Conservation (phyloP, 495 filamentous ascomycete genomes). For the Hamigera avellanea region DNA sequence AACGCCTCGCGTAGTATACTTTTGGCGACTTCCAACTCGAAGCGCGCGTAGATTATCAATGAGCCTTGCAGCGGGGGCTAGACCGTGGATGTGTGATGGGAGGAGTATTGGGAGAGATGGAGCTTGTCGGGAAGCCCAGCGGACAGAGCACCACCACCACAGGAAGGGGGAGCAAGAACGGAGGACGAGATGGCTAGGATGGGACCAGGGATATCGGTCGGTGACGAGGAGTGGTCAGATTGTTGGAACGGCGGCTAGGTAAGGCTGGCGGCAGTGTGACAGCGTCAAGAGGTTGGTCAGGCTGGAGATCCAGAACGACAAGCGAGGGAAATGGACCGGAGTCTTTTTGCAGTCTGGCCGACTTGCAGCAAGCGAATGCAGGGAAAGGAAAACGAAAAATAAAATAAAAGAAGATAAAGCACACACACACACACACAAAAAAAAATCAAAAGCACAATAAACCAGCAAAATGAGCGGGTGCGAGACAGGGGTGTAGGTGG, state of each 20-base stretch:
- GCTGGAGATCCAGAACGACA: slow-evolving; percentile 4
- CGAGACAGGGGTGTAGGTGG: slow-evolving; percentile 3
- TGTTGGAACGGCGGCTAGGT: slow-evolving; percentile 12
- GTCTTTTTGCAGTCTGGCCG: not conserved
- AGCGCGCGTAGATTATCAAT: slow-evolving; percentile 1
- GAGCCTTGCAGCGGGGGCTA: too few species aligned
- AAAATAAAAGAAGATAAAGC: slow-evolving; percentile 1
- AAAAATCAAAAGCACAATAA: slow-evolving; percentile 3
- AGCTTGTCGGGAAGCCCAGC: not conserved
- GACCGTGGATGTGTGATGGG: too few species aligned
- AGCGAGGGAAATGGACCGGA: slow-evolving; percentile 1
- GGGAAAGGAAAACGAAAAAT: slow-evolving; percentile 3
- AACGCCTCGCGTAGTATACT: not conserved
- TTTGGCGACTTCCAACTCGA: not conserved
- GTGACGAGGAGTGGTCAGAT: not conserved
- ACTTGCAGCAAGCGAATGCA: not conserved
- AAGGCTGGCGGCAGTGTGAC: slow-evolving; percentile 21
- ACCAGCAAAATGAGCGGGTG: slow-evolving; percentile 3
- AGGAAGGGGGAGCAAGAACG: not conserved
- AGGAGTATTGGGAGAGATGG: not conserved
- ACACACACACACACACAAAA: not conserved
- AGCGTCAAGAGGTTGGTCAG: slow-evolving; percentile 14
- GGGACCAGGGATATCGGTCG: not conserved
- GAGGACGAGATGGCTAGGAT: not conserved
- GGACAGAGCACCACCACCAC: too few species aligned